Evolutionary conservation across 768 basidiomycete species (phyloP).

Genomic region (Mycena indigotica): DNA sequence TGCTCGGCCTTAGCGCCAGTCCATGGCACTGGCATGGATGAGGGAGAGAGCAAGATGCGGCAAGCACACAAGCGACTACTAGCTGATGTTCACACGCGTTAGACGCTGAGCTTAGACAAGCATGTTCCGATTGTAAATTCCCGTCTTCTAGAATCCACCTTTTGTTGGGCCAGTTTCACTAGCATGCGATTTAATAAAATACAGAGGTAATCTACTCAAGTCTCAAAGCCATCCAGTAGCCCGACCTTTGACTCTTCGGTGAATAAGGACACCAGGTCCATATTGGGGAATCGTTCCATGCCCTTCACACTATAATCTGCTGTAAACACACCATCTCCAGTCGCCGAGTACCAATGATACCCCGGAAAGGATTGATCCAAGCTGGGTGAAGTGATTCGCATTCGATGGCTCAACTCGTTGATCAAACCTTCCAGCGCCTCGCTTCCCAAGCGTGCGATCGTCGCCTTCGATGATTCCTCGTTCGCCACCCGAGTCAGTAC

Average conservation of each 20-base stretch:
- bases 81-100: not conserved
- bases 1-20: slow-evolving; percentile 53
- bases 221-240: not conserved
- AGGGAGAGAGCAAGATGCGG: slow-evolving; percentile 19
- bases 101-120: not conserved
- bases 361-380: not conserved
- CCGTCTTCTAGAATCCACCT: not conserved
- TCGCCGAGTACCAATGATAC: not conserved
- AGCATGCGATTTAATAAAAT: not conserved
- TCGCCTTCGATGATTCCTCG: slow-evolving; percentile 39
- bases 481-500: slow-evolving; percentile 38
- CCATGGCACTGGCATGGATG: slow-evolving; percentile 53
- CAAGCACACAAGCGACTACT: slow-evolving; percentile 20
- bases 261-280: not conserved
- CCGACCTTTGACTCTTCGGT: not conserved
- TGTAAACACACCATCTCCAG: not conserved
- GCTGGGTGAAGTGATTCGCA: too few relatives aligned
- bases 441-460: slow-evolving; percentile 42
- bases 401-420: slow-evolving; percentile 25
- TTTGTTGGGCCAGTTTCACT: not conserved
- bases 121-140: not conserved
- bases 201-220: not conserved
- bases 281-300: not conserved
- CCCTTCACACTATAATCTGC: not conserved
- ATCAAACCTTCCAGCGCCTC: slow-evolving; percentile 39